Evolutionary conservation across 768 basidiomycete species (phyloP).

Genomic region (Tricholoma terreum): DNA sequence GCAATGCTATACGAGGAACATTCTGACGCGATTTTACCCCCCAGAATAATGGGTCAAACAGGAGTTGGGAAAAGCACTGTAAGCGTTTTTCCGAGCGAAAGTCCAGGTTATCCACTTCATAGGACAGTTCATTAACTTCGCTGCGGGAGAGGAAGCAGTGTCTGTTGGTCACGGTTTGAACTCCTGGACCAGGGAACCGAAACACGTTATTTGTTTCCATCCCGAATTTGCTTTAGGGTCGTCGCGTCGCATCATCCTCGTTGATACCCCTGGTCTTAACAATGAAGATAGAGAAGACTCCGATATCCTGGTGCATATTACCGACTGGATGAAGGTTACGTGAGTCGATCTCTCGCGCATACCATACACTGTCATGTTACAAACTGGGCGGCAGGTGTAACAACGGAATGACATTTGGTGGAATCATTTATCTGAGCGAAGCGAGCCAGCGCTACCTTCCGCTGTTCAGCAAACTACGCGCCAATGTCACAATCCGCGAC

Average conservation of each 20-base stretch:
- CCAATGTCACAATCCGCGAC: too few species aligned
- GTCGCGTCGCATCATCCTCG: not conserved
- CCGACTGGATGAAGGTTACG: not conserved
- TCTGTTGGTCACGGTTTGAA: constrained; percentile 1
- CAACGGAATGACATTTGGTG: not conserved
- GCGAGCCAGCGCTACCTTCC: too few species aligned
- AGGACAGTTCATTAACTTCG: constrained; percentile 1
- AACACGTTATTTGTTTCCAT: too few species aligned
- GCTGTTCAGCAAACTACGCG: too few species aligned
- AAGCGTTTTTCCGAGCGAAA: not conserved
- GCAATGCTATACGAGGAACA: not conserved
- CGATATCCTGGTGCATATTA: not conserved
- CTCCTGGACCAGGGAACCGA: not conserved
- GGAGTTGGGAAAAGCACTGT: constrained; percentile 14
- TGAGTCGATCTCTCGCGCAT: not conserved
- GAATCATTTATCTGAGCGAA: not conserved
- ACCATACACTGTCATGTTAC: not conserved
- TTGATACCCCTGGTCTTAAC: not conserved
- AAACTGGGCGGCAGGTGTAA: too few species aligned
- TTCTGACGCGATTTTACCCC: not conserved
- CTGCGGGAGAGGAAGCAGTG: not conserved
- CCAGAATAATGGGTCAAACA: constrained; percentile 5
- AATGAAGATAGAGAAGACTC: not conserved
- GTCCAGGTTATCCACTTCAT: not conserved
- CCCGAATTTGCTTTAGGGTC: too few species aligned